Conservation (phyloP, 306 rosid genomes). For the Pachyrhizus erosus region DNA sequence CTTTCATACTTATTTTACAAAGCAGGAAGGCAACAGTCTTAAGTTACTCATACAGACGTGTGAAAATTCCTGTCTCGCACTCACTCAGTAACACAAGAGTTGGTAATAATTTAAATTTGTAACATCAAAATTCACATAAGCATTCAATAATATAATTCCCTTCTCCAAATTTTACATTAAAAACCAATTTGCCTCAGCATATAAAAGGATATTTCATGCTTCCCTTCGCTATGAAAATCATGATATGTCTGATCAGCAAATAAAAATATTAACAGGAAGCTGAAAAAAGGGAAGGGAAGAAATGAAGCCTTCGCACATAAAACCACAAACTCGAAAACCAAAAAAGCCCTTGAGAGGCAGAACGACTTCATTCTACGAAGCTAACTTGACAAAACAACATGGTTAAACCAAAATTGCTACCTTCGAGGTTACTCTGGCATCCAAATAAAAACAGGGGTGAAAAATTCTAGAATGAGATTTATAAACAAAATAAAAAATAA, state of each 20-base stretch:
- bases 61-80: not conserved
- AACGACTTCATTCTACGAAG: not conserved
- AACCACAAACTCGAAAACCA: not conserved
- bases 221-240: constrained; percentile 1
- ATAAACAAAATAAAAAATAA: not conserved
- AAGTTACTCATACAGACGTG: not conserved
- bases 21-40: constrained; percentile 15
- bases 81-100: constrained; percentile 5
- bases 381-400: not conserved
- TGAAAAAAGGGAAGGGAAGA: not conserved
- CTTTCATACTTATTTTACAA: not conserved
- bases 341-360: not conserved
- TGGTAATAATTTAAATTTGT: not conserved
- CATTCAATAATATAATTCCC: constrained; percentile 27
- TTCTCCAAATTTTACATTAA: constrained; percentile 6
- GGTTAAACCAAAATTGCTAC: constrained; percentile 4
- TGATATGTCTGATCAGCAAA: not conserved
- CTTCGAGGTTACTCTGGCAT: not conserved
- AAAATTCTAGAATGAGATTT: constrained; percentile 14
- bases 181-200: not conserved
- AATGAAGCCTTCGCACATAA: not conserved
- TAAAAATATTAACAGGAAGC: not conserved
- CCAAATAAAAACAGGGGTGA: not conserved
- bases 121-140: not conserved
- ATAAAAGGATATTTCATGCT: not conserved